A percentile compares a stretch with the other conserved stretches of the same genome.
Evolutionary conservation across 2,329 filamentous ascomycete genomes (phyloP).

Genomic region (Colletotrichum spinosum): DNA sequence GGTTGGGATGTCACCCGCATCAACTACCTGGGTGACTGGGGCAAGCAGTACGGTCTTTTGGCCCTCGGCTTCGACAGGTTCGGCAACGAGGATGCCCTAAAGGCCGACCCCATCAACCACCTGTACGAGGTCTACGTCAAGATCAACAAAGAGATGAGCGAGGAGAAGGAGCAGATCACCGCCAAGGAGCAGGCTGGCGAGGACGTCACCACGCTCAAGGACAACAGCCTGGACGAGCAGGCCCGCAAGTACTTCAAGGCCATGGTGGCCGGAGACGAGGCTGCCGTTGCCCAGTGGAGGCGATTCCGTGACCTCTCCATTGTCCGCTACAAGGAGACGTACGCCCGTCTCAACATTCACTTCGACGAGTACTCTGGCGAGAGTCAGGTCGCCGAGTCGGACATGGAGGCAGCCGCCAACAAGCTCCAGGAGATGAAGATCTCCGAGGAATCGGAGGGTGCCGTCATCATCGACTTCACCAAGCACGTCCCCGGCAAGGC

Average conservation of each 20-base stretch:
- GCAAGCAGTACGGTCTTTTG: conserved; percentile 80
- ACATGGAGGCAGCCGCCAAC: conserved; percentile 73
- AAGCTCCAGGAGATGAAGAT: conserved; percentile 73
- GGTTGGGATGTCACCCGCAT: conserved; percentile 81
- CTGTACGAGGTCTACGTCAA: conserved; percentile 85
- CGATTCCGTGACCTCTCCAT: conserved; percentile 77
- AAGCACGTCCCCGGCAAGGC: conserved; percentile 74
- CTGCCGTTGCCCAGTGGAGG: conserved; percentile 71
- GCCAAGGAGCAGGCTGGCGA: conserved; percentile 65
- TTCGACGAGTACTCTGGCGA: conserved; percentile 83
- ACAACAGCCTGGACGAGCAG: conserved; percentile 76
- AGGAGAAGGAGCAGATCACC: conserved; percentile 75
- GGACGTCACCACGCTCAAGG: conserved; percentile 61
- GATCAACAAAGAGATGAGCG: conserved; percentile 75
- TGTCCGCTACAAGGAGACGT: conserved; percentile 74
- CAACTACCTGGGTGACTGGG: conserved; percentile 87
- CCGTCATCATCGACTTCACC: conserved; percentile 78
- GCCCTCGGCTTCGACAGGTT: conserved; percentile 81
- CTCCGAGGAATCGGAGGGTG: conserved; percentile 77
- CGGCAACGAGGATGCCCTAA: conserved; percentile 77
- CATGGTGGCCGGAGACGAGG: conserved; percentile 75
- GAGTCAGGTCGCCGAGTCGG: conserved; percentile 75
- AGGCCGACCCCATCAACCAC: conserved; percentile 82
- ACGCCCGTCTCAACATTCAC: conserved; percentile 76
- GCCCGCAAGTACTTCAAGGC: conserved; percentile 78